Evolutionary conservation across 2,329 filamentous ascomycete species (phyloP).

Genomic region (Venturia nashicola): DNA sequence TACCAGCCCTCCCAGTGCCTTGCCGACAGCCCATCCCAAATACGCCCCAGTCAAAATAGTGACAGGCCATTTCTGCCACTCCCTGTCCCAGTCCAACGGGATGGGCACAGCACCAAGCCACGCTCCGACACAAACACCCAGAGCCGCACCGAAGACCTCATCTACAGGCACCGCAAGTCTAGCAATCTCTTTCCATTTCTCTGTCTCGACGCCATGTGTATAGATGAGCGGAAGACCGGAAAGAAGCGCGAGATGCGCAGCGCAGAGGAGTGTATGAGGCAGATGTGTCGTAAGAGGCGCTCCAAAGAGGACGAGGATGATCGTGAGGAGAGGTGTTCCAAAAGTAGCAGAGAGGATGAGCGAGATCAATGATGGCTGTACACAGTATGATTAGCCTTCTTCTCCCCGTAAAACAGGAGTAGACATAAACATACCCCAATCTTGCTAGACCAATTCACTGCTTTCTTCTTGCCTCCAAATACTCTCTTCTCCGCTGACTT

Average conservation of each 20-base stretch:
- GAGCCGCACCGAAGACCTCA: conserved; percentile 67
- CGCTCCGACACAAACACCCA: conserved; percentile 69
- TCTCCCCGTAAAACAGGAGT: not conserved
- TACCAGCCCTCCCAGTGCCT: conserved; percentile 32
- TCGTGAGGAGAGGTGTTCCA: conserved; percentile 43
- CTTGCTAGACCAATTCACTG: not conserved
- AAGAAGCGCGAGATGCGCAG: conserved; percentile 70
- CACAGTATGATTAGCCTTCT: not conserved
- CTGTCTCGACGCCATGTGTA: conserved; percentile 63
- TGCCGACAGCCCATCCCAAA: conserved; percentile 61
- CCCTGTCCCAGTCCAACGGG: conserved; percentile 94
- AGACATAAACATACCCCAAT: not conserved
- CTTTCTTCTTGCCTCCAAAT: conserved; percentile 41
- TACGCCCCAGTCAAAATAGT: conserved; percentile 80
- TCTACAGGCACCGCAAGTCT: conserved; percentile 63
- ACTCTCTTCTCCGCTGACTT: conserved; percentile 33
- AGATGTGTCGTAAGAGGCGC: conserved; percentile 78
- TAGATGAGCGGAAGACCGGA: conserved; percentile 73
- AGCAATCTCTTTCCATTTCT: conserved; percentile 58
- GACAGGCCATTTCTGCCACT: conserved; percentile 97
- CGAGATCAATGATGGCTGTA: conserved; percentile 57
- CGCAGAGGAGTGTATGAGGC: conserved; percentile 65
- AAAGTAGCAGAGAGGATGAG: conserved; percentile 46
- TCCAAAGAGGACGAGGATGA: conserved; percentile 73
- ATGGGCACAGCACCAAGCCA: conserved; percentile 95